Base-by-base conservation (phyloP, 768 basidiomycete genomes). In the Russula brevipes region DNA sequence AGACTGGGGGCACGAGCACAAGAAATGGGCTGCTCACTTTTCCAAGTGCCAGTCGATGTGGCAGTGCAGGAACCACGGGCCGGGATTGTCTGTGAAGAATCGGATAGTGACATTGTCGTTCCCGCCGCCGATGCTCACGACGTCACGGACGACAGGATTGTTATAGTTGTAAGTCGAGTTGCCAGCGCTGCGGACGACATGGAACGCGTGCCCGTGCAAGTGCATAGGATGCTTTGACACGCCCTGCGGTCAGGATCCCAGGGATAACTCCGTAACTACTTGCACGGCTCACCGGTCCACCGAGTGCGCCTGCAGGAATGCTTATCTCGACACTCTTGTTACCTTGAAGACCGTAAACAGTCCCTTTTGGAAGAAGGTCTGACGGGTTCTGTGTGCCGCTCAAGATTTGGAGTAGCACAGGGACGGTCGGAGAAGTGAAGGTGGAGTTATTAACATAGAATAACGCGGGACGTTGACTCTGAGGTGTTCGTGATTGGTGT, bases 321-420 rank as follows among this genome's bases (percentile, higher is more conserved):
- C 72, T 72, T 14, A 82, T 69, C 63, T 83, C 80, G 17, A 83
- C 78, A 53, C 69, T 78, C 63, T 66, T 77, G 61, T 82, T 79
- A 5, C 69, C 72, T 0, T 80, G 80, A 12, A 85, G 71, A 14
- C 71, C 63, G 65, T 80, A 81, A 8, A 85, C 73, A 12, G 75
- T 76, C 5, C 81, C 83, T 0, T 54, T 19, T 0, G 83, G 85
- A 41, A 84, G 70, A 30, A 87, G 74, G 1, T 80, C 75, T 30
- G 74, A 67, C 0, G 83, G 76, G 24, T 76, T 73, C 24, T 42
- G 41, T 4, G 79, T 78, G 0, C 85, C 85, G 54, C 79, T 83
- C 39, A 86, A 69, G 39, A 85, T 81, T 64, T 86, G 85, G 8
- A 85, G 76, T 10, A 85, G 76, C 12, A 83, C 78, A 0, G 85